Base-by-base conservation (phyloP, 1,284 basidiomycete species). In the Irpex sp. region DNA sequence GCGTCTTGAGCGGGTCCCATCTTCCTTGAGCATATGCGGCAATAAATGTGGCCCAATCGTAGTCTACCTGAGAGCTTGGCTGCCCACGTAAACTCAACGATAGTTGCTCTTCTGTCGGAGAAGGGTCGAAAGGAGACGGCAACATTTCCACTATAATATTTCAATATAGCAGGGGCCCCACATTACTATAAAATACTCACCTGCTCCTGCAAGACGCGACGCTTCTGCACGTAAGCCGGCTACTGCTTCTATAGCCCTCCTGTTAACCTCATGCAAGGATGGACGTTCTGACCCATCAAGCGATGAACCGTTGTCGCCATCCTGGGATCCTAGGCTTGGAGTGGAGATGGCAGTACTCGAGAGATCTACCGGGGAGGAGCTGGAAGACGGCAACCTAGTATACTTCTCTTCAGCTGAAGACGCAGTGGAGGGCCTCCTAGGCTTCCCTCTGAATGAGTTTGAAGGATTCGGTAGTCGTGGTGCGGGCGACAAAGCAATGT, bases 1-100 rank as follows among this genome's bases (percentile, higher is more conserved):
- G 92, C 0, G 85, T 88, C 59, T 81, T 81, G 65, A 87, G 84
- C 1, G 93, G 91, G 70, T 93, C 90, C 88, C 93, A 95, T 63
- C 85, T 80, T 10, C 92, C 92, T 33, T 81, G 72, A 0, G 90
- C 85, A 71, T 94, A 94, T 0, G 89, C 86, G 47, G 80, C 75
- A 61, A 91, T 83, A 72, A 94, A 94, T 0, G 85, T 84, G 18
- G 81, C 79, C 92, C 92, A 94, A 68, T 90, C 87, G 66, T 82
- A 82, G 56, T 82, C 82, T 10, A 75, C 71, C 47, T 73, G 69
- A 42, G 67, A 52, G 58, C 65, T 67, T 52, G 51, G 58, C 16
- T 67, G 62, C 14, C 69, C 63, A 49, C 63, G 65, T 51, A 69
- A 64, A 28, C 60, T 60, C 23, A 68, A 65, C n/a, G 69, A 51